These are phyloP conservation scores for Pleurotus salmoneostramineus DNA, from an alignment of 768 basidiomycete genomes.

Conservation along the genomic window DNA sequence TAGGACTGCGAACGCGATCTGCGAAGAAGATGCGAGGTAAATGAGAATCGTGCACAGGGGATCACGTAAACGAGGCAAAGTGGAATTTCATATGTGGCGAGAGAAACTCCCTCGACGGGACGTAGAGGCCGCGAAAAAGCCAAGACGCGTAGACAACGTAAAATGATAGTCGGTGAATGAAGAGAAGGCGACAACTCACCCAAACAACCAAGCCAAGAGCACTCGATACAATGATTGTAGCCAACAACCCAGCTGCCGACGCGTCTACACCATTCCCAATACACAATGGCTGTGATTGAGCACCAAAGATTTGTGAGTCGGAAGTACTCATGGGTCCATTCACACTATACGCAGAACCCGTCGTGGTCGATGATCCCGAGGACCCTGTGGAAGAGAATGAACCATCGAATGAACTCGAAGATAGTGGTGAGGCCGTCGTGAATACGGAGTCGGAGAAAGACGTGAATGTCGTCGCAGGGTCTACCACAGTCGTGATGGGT, in stretches of 20 bases:
- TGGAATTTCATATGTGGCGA: neutral
- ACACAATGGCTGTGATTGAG: constrained; percentile 41
- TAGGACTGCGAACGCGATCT: constrained; percentile 66
- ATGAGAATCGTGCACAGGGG: neutral
- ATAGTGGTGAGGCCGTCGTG: constrained; percentile 17
- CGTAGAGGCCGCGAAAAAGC: neutral
- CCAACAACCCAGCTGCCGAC: constrained; percentile 56
- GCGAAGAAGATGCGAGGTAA: neutral
- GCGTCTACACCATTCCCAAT: constrained; percentile 64
- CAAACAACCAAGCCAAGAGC: constrained; percentile 61
- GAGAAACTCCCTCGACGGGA: neutral
- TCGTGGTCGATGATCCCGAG: constrained; percentile 16
- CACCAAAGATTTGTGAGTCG: constrained; percentile 11
- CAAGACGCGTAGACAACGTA: neutral
- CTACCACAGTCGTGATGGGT: constrained; percentile 34
- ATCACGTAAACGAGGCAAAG: neutral
- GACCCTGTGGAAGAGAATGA: constrained; percentile 10
- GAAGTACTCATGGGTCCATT: neutral
- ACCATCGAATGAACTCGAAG: constrained; percentile 13
- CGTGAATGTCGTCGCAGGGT: constrained; percentile 37
- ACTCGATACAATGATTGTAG: constrained; percentile 54
- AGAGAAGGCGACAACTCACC: constrained; percentile 37
- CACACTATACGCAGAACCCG: constrained; percentile 20
- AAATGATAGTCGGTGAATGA: neutral
- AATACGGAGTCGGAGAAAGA: constrained; percentile 32